Base-by-base conservation (phyloP, 192 early-diverging fungal species). In the Podila clonocystis region DNA sequence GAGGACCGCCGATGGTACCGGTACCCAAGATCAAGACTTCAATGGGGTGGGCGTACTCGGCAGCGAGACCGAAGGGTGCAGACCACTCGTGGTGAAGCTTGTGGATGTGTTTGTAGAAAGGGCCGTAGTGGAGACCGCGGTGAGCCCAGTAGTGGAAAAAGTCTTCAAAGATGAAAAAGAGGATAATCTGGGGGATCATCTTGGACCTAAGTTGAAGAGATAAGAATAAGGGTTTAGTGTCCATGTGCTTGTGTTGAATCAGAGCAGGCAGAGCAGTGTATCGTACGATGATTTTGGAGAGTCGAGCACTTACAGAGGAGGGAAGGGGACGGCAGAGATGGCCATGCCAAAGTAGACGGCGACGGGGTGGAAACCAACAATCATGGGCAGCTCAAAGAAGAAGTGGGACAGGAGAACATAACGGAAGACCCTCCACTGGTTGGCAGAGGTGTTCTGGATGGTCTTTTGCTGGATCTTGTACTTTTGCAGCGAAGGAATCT, bases 61-160 rank as follows among this genome's bases (percentile, higher is more conserved):
- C 94, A 15, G 93, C 86, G 70, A 95, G 82, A 15, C 95, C 97
- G 60, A 98, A 94, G 45, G 96, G 94, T 48, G 97, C 92, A 24
- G 93, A 87, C 86, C 92, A 97, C 80, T 95, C 90, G 85, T 98
- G 97, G 86, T 98, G 96, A 13, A 93, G 85, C 86, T 98, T 98
- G 91, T 98, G 97, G 67, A 98, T 93, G 67, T 87, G 82, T 71
- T 94, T 94, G 86, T 98, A 98, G 69, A 97, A 83, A 38, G 90
- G 88, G 4, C 93, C 92, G 76, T 91, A 94, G 88, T 98, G 97
- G 62, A 98, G 87, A 58, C 89, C 84, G 36, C 96, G 92, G 86
- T 98, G 97, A 26, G 91, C 85, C 88, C 89, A 95, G 91, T 97
- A 98, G 74, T 97, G 96, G 83, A 90, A 95, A n/a, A 91, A 87